Base-by-base conservation (phyloP, 331 rosid species). In the Erythrophleum ivorense region DNA sequence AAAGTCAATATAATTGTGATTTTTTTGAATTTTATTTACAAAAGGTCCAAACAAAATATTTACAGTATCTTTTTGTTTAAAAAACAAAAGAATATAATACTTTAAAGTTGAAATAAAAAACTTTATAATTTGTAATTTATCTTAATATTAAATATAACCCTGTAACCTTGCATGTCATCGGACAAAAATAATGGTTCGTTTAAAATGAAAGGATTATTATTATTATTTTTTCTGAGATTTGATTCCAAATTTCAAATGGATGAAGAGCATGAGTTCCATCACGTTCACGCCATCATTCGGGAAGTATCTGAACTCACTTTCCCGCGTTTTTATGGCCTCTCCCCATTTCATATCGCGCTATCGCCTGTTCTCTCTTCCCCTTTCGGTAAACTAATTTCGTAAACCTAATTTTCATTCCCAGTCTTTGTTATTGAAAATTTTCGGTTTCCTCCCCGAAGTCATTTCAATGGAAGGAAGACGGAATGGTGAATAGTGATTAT, bases 291-390 rank as follows among this genome's bases (percentile, higher is more conserved):
- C 34, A 9, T 33, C 15, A 1, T 12, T 14, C 16, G 1, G 0
- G 53, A 19, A 45, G 19, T 6, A 24, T 69, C 74, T 31, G 57
- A 58, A 76, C 11, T 24, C 70, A 15, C 46, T 43, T 76, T 76
- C 80, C 80, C 80, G 80, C 80, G 70, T 59, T 43, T 75, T 75
- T 24, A 14, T 57, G 29, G 7, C 14, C 14, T 1, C 15, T 41
- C 7, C 48, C 3, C 53, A 4, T n/a, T 40, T 11, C 52, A n/a
- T 6, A 38, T 55, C 40, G 78, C 76, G 4, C 52, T 7, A 31
- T 14, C 29, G 21, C 19, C 24, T 4, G 29, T 3, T 14, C 10
- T 24, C 15, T 49, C 29, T 71, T 29, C 5, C 24, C 0, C 54
- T 41, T 8, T 41, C 9, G 29, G 1, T 31, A 74, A 57, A 34